These are phyloP conservation scores for Austroboletus niveus DNA, from an alignment of 1,284 basidiomycete genomes.

Conservation along the genomic window DNA sequence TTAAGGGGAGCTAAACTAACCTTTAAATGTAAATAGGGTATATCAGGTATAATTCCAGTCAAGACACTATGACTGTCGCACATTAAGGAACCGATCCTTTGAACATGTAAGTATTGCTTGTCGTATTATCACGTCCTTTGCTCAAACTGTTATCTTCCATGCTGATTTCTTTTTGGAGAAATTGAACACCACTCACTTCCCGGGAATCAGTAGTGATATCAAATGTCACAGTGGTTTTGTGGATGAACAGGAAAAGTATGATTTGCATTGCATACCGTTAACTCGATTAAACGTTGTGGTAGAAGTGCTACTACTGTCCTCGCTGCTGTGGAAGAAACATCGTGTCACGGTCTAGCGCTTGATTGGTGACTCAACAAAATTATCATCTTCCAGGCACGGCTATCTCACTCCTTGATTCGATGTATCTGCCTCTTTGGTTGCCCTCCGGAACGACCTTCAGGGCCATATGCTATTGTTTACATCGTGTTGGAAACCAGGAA, in stretches of 20 bases:
- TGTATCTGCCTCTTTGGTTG: constrained; percentile 40
- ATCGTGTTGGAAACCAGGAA: constrained; percentile 64
- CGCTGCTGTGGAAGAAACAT: constrained; percentile 42
- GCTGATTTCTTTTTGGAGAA: constrained; percentile 40
- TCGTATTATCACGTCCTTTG: no score
- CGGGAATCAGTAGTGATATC: constrained; percentile 49
- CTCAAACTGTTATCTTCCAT: constrained; percentile 31
- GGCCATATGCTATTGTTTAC: constrained; percentile 52
- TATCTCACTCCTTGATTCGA: constrained; percentile 48
- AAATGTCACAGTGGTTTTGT: constrained; percentile 59
- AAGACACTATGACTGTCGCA: constrained; percentile 34
- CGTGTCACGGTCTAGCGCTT: not conserved
- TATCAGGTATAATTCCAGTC: constrained; percentile 37
- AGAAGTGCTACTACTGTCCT: constrained; percentile 52
- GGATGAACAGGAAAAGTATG: constrained; percentile 44
- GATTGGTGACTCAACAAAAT: not conserved
- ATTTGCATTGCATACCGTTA: constrained; percentile 39
- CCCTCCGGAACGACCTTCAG: constrained; percentile 34
- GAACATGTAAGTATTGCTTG: constrained; percentile 1
- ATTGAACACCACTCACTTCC: constrained; percentile 54
- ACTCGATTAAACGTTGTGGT: not conserved
- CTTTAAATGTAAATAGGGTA: constrained; percentile 29
- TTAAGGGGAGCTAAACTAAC: not conserved
- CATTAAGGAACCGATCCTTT: constrained; percentile 38
- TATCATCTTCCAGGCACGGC: constrained; percentile 40